Evolutionary conservation across 257 asterid species (phyloP), one percentile per base, ranked within the genome.

Genomic region (Rehmannia glutinosa): DNA sequence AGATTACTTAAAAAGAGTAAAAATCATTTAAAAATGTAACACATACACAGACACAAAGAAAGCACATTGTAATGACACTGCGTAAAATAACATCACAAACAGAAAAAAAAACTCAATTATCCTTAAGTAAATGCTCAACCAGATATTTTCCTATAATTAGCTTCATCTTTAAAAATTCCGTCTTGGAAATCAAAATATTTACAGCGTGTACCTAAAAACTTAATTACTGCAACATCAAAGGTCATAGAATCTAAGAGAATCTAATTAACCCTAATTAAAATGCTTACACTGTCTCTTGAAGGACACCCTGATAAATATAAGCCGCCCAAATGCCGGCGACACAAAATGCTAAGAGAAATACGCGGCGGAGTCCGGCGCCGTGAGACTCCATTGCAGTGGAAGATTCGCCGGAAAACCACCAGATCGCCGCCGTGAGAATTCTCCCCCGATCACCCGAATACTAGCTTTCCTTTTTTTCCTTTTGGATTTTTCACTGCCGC

Each of bases 251-350:
- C 41, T 11, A 3, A 51, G 54, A 41, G 56, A 62, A 38, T 0
- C 36, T 25, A 33, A 8, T 51, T 20, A 25, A 8, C n/a, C n/a
- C n/a, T n/a, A 61, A 32, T 0, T 10, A n/a, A 10, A 28, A 78
- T 32, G 62, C 75, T 62, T 77, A 91, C 98, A 89, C 77, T 5
- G 95, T 82, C 90, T 93, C 99, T 64, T 93, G 97, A 20, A 93
- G 96, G 69, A 90, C 80, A 73, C 97, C 98, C 77, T 93, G 98
- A 60, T 86, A 93, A 27, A 93, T 93, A 69, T 90, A 92, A 19
- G 96, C 98, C 25, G 96, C 64, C 97, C 97, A 87, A 76, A 93
- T 90, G 43, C 98, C 97, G 59, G 87, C 84, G 51, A 93, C 95
- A 62, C 96, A 93, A 24, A 88, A 82, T 7, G 90, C 75, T 30